These are phyloP conservation scores for Centella asiatica DNA, from an alignment of 129 eudicot genomes.

Conservation along the genomic window DNA sequence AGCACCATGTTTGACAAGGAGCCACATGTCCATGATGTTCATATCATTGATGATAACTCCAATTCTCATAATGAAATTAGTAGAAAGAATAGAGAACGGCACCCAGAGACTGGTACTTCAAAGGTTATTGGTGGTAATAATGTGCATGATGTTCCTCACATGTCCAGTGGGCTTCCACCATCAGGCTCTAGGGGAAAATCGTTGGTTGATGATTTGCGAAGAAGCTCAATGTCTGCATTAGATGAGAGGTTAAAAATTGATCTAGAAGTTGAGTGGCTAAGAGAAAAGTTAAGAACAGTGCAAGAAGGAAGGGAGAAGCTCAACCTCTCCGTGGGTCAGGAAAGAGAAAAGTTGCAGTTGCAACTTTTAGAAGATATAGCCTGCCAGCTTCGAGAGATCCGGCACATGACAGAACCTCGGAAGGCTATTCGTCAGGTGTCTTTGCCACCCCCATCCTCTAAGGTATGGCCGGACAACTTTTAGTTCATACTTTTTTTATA, in stretches of 20 bases:
- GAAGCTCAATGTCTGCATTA: slow-evolving; percentile 48
- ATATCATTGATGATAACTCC: slow-evolving; percentile 37
- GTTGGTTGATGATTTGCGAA: slow-evolving; percentile 20
- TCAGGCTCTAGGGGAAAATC: slow-evolving; percentile 25
- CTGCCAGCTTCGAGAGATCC: slow-evolving; percentile 70
- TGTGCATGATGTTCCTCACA: too few relatives aligned
- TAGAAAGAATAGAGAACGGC: slow-evolving; percentile 10
- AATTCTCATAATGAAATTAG: slow-evolving; percentile 15
- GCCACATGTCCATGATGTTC: slow-evolving; percentile 53
- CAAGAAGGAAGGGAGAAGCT: slow-evolving; percentile 79
- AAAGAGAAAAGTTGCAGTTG: slow-evolving; percentile 63
- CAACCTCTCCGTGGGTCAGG: slow-evolving; percentile 48
- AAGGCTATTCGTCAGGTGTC: slow-evolving; percentile 52
- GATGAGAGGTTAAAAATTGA: slow-evolving; percentile 75
- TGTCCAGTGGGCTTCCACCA: slow-evolving; percentile 43
- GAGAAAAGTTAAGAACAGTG: slow-evolving; percentile 57
- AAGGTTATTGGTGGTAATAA: too few relatives aligned
- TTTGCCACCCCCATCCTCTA: slow-evolving; percentile 61
- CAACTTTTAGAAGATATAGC: slow-evolving; percentile 79
- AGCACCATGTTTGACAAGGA: slow-evolving; percentile 19
- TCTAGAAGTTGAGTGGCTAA: slow-evolving; percentile 60
- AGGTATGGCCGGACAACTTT: slow-evolving; percentile 34
- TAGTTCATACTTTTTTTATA: neutral
- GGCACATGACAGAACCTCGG: slow-evolving; percentile 47
- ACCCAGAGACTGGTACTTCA: slow-evolving; percentile 5